Base-by-base conservation (phyloP, 2,329 filamentous ascomycete species). In the Corinectria fuckeliana region DNA sequence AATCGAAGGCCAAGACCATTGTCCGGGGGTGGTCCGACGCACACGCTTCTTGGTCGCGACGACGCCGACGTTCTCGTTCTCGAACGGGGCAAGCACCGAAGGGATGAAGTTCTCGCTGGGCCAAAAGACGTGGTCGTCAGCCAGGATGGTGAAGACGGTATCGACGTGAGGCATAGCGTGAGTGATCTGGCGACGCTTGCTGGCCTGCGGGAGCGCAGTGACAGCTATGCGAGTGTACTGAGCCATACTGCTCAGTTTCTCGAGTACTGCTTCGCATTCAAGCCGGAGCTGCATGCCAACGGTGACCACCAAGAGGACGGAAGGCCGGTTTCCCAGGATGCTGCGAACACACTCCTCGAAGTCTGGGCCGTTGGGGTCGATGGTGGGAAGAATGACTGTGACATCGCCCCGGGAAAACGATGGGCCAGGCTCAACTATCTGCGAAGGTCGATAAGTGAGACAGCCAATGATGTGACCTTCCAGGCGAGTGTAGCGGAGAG, bases 1-100 rank as follows among this genome's bases (percentile, higher is more conserved):
- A 51, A 82, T 72, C 0, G 73, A 74, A 1, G 32, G 26, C 53
- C 72, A 72, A 4, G 53, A 55, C 69, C 69, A 74, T 1, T 71
- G 26, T 4, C 71, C 69, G 0, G 63, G 62, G 0, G 55, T 52
- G 6, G 75, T 74, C 2, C 82, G 79, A 5, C 75, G 73, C 6
- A 85, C 83, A 0, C 77, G 77, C 72, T 88, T 88, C 66, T 80
- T 81, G 6, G 85, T 86, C 1, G 81, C 85, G 0, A 86, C 85
- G 7, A 82, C 75, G 1, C 84, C 86, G 1, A 88, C 80, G 0
- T 62, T 55, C 1, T 65, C 53, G 28, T 87, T 74, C 45, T 79
- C 72, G 23, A 82, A 82, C 0, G 80, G 74, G 0, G 80, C 78
- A 0, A 86, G 70, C 0, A 81, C 61, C 0, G 76, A 71, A 0